phyloP scores from a whole-genome alignment of 805 yeast genomes.

The Blastobotrys americana region DNA sequence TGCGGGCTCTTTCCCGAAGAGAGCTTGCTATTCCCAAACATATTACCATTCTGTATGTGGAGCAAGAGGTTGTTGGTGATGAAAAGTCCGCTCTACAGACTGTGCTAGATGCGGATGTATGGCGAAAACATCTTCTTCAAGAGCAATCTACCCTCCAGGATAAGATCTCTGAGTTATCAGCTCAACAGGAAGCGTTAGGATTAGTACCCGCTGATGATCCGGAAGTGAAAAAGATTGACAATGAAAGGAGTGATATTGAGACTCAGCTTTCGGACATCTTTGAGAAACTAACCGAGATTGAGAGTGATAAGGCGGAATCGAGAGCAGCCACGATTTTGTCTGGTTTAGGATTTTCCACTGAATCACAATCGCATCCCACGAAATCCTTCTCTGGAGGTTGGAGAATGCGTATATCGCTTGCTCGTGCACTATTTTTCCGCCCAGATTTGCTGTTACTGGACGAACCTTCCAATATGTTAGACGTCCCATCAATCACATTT shows the following conservation, averaged over 20 bases:
- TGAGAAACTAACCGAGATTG: slow-evolving; percentile 85
- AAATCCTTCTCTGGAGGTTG: slow-evolving; percentile 98
- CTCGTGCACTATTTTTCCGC: slow-evolving; percentile 94
- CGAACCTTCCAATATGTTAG: slow-evolving; percentile 99
- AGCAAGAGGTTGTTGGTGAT: slow-evolving; percentile 94
- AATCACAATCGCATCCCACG: slow-evolving; percentile 75
- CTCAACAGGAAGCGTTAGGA: slow-evolving; percentile 38
- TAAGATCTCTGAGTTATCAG: slow-evolving; percentile 68
- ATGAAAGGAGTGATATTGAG: slow-evolving; percentile 83
- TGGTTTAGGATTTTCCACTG: slow-evolving; percentile 90
- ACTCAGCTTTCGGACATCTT: slow-evolving; percentile 68
- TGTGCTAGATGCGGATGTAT: slow-evolving; percentile 98
- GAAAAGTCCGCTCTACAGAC: slow-evolving; percentile 86
- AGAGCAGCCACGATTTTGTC: slow-evolving; percentile 89
- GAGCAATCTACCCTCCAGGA: slow-evolving; percentile 62
- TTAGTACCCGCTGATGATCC: slow-evolving; percentile 24
- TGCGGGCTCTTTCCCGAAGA: slow-evolving; percentile 87
- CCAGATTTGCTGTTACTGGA: slow-evolving; percentile 90
- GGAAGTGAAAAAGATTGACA: slow-evolving; percentile 71
- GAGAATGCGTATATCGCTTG: slow-evolving; percentile 99
- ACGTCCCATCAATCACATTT: slow-evolving; percentile 95
- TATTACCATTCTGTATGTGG: slow-evolving; percentile 92
- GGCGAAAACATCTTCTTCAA: slow-evolving; percentile 82
- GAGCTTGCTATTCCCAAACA: slow-evolving; percentile 92
- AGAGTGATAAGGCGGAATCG: slow-evolving; percentile 94